Conservation (phyloP, 1,284 basidiomycete species). For the Ceraceosorus guamensis region DNA sequence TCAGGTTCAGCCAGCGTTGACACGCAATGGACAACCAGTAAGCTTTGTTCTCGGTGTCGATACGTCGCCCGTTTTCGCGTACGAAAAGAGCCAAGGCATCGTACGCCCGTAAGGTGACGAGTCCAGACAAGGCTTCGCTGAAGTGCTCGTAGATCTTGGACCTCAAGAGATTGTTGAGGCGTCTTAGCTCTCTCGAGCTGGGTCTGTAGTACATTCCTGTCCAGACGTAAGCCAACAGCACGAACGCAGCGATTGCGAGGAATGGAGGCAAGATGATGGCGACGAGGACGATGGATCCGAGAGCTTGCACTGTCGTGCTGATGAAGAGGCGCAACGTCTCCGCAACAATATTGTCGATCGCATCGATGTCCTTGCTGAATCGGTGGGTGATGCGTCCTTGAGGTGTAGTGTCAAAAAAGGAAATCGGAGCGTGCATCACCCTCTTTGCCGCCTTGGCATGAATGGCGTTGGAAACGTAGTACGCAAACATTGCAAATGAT, state of each 20-base stretch:
- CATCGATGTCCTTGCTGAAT: conserved; percentile 43
- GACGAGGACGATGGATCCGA: conserved; percentile 70
- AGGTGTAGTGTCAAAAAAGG: conserved; percentile 30
- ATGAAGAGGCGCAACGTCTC: conserved; percentile 72
- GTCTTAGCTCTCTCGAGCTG: conserved; percentile 16
- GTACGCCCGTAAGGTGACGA: conserved; percentile 19
- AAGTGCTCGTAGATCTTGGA: conserved; percentile 27
- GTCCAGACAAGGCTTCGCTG: conserved; percentile 20
- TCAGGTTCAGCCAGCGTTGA: conserved; percentile 53
- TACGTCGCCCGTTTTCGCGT: conserved; percentile 15
- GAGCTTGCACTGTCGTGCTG: conserved; percentile 60
- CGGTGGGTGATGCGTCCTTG: conserved; percentile 27
- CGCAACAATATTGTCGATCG: conserved; percentile 45
- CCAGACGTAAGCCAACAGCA: conserved; percentile 54
- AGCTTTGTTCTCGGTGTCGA: conserved; percentile 21
- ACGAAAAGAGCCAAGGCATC: conserved; percentile 13
- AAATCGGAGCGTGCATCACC: conserved; percentile 22
- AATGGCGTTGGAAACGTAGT: conserved; percentile 13
- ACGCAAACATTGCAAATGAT: conserved; percentile 17
- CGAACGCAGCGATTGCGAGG: conserved; percentile 59
- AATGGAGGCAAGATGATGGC: conserved; percentile 74
- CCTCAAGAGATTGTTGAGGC: conserved; percentile 15
- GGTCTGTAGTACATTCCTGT: conserved; percentile 21
- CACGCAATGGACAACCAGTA: conserved; percentile 26
- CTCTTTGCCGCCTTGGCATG: conserved; percentile 15